Conservation (phyloP, 208 protist species). For the Leishmania major region DNA sequence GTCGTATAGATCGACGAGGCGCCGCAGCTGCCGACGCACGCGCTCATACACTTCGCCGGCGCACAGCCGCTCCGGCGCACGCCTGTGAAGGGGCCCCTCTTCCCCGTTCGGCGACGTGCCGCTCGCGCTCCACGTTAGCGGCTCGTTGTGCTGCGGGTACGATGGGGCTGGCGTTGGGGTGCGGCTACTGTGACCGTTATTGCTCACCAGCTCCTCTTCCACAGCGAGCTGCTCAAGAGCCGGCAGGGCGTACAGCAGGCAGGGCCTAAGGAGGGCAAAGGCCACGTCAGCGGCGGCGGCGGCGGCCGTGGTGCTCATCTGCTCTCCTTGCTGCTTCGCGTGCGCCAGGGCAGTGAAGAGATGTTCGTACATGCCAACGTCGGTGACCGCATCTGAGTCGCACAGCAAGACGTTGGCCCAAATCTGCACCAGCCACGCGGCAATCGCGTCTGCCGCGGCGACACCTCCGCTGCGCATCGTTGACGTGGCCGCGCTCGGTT, state of each 20-base stretch:
- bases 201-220: conserved; percentile 13
- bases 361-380: conserved; percentile 30
- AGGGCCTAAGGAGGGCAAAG: conserved; percentile 33
- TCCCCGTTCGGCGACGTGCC: too few species aligned
- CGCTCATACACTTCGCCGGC: conserved; percentile 33
- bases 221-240: conserved; percentile 23
- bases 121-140: conserved; percentile 13
- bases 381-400: conserved; percentile 17
- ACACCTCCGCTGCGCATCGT: background rate
- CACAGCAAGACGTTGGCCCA: conserved; percentile 28
- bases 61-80: conserved; percentile 19
- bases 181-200: background rate
- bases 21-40: conserved; percentile 18
- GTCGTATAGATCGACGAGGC: conserved; percentile 20
- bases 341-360: conserved; percentile 22
- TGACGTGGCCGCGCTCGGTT: background rate
- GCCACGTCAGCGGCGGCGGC: conserved; percentile 11
- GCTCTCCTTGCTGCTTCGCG: conserved; percentile 14
- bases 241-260: conserved; percentile 31
- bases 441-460: background rate
- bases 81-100: background rate
- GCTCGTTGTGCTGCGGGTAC: conserved; percentile 22
- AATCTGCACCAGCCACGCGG: conserved; percentile 26
- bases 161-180: background rate
- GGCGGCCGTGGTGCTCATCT: background rate